Conservation (phyloP, 2,329 filamentous ascomycete genomes). For the Colletotrichum magnum region DNA sequence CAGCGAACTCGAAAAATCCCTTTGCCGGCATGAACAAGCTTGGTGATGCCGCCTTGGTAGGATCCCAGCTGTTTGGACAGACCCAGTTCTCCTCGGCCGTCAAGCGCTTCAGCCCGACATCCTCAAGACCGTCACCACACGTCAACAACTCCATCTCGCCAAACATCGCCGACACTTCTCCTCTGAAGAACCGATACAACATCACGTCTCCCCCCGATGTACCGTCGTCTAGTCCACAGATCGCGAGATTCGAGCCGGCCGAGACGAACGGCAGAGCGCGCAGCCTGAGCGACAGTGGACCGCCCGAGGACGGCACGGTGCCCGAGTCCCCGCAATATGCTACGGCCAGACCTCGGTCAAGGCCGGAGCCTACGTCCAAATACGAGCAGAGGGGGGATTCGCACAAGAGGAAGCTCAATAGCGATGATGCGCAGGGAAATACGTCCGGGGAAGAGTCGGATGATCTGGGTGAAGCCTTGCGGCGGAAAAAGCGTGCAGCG, state of each 20-base stretch:
- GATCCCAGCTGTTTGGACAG: conserved; percentile 68
- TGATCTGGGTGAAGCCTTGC: conserved; percentile 52
- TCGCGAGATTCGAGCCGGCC: conserved; percentile 37
- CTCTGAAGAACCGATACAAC: conserved; percentile 64
- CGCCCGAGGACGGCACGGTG: conserved; percentile 49
- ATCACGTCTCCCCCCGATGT: conserved; percentile 60
- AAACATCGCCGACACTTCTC: conserved; percentile 61
- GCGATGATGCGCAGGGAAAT: conserved; percentile 45
- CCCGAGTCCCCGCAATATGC: conserved; percentile 52
- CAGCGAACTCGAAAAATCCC: conserved; percentile 63
- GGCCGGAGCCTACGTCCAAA: conserved; percentile 52
- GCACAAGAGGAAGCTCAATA: conserved; percentile 55
- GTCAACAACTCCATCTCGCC: conserved; percentile 62
- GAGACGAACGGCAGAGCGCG: conserved; percentile 42
- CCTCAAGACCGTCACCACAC: conserved; percentile 69
- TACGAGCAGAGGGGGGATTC: conserved; percentile 64
- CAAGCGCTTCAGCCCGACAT: conserved; percentile 68
- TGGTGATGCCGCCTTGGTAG: conserved; percentile 52
- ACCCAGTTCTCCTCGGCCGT: conserved; percentile 69
- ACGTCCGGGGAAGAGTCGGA: conserved; percentile 53
- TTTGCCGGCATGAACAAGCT: conserved; percentile 56
- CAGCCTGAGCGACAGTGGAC: conserved; percentile 46
- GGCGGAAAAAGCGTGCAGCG: conserved; percentile 36
- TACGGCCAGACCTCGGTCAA: not conserved
- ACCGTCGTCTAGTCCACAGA: conserved; percentile 58